Percentiles rank a stretch among this genome's conserved stretches.
These are phyloP conservation scores for Clonostachys rosea DNA, from an alignment of 2,329 filamentous ascomycete species.

Conservation along the genomic window DNA sequence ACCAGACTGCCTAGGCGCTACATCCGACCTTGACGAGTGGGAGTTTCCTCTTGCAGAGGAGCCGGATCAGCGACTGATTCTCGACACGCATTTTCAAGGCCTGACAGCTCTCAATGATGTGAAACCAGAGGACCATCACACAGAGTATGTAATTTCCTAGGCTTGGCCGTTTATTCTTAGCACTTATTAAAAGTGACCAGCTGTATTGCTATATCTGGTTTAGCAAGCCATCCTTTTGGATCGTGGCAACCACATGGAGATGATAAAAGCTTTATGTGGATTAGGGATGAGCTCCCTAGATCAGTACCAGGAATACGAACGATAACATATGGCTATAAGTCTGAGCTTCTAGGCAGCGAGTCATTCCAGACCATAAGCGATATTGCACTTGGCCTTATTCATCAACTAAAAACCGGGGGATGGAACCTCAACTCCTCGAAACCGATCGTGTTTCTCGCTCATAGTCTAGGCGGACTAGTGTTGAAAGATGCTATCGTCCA, in stretches of 20 bases:
- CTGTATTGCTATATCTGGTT: conserved; percentile 1
- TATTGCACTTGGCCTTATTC: background rate
- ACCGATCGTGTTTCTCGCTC: background rate
- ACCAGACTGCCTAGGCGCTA: too few species aligned
- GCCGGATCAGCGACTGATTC: too few species aligned
- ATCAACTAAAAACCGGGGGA: background rate
- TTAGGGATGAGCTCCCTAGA: background rate
- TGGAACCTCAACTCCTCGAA: background rate
- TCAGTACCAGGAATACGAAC: background rate
- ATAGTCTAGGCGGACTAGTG: conserved; percentile 1
- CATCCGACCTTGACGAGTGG: too few species aligned
- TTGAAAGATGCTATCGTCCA: background rate
- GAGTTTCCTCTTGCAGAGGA: too few species aligned
- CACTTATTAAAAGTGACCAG: background rate
- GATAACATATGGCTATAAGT: background rate
- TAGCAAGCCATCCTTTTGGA: background rate
- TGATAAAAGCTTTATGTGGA: background rate
- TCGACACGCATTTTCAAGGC: too few species aligned
- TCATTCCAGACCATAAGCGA: background rate
- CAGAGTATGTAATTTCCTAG: too few species aligned
- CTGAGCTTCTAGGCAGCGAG: background rate
- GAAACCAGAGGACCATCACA: too few species aligned
- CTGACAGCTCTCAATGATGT: too few species aligned
- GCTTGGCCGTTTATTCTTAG: too few species aligned
- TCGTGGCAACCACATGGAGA: background rate